A percentile compares a stretch with the other conserved stretches of the same genome.
These are phyloP conservation scores for Fragilaria radians DNA, from an alignment of 108 stramenopile genomes.

Conservation along the genomic window DNA sequence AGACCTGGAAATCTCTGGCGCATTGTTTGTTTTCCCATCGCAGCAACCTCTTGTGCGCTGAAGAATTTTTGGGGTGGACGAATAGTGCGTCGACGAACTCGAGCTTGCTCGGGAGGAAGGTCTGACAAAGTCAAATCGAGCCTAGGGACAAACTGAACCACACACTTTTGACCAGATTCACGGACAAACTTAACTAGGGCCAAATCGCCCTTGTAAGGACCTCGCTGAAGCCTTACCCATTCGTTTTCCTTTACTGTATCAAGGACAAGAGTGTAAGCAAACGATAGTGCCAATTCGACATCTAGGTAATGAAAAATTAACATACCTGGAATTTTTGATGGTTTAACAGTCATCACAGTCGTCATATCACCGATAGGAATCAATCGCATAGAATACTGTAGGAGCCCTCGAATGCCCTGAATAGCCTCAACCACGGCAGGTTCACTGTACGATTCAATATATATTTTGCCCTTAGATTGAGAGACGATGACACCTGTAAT, in stretches of 20 bases:
- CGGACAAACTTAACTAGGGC: slow-evolving; percentile 87
- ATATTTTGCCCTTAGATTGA: slow-evolving; percentile 87
- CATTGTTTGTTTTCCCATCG: slow-evolving; percentile 50
- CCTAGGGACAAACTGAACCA: slow-evolving; percentile 92
- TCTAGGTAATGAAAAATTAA: slow-evolving; percentile 3
- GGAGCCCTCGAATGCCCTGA: slow-evolving; percentile 78
- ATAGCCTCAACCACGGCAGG: slow-evolving; percentile 89
- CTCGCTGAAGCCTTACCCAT: slow-evolving; percentile 91
- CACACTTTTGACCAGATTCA: slow-evolving; percentile 86
- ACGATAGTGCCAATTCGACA: not conserved
- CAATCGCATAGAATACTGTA: slow-evolving; percentile 76
- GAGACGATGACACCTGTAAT: slow-evolving; percentile 84
- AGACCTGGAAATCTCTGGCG: slow-evolving; percentile 71
- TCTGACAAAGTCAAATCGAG: slow-evolving; percentile 74
- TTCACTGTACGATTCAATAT: slow-evolving; percentile 90
- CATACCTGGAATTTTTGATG: slow-evolving; percentile 84
- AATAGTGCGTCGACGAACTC: slow-evolving; percentile 68
- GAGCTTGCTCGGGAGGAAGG: slow-evolving; percentile 72
- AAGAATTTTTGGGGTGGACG: slow-evolving; percentile 93
- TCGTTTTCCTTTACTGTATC: slow-evolving; percentile 82
- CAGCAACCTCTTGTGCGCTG: slow-evolving; percentile 73
- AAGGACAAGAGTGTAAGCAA: slow-evolving; percentile 1
- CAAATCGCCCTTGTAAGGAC: slow-evolving; percentile 95
- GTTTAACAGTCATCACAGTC: slow-evolving; percentile 85
- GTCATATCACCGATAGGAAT: slow-evolving; percentile 95